Base-by-base conservation (phyloP, 2,329 filamentous ascomycete species). In the Trichoderma gracile region DNA sequence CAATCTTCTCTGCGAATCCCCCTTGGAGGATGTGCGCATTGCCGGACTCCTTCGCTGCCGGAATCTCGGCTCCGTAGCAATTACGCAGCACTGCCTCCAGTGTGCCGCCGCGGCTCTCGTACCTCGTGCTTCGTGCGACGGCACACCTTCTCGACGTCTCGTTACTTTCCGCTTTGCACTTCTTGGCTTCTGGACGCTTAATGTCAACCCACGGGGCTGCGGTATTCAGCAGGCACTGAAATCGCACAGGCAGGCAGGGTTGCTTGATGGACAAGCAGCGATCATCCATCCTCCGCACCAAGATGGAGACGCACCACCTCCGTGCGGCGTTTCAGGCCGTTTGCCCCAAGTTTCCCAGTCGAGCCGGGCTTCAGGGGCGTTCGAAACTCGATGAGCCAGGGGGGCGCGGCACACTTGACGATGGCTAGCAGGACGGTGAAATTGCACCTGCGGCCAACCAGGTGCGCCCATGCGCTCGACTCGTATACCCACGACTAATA, bases 321-420 rank as follows among this genome's bases (percentile, higher is more conserved):
- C 60, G 60, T 42, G 40, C 49, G 45, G 52, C 60, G 60, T 63
- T 63, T 63, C 60, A 56, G 60, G 60, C 53, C 33, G 50, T 30
- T 53, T 63, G 49, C 38, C 45, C 50, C 59, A 55, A 54, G 40
- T 30, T 47, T 12, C 42, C 50, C 50, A 52, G 49, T 43, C 49
- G 33, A 38, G 33, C 33, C 33, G 33, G 33, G 33, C 33, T 14
- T 63, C 59, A 54, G 52, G 57, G 57, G 58, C 47, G 49, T 46
- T 38, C 49, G 59, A 62, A 62, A 62, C 59, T 40, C 46, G 58
- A 47, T 43, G 58, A 30, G 47, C 58, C 47, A 33, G 30, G 54
- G 59, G 50, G 59, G 59, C 46, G 58, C 47, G 46, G 58, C 58
- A 33, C 52, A 27, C 47, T 62, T 62, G 33, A 15, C 58, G 33